These are phyloP conservation scores for Fusarium agapanthi DNA, from an alignment of 2,329 filamentous ascomycete genomes.

Conservation along the genomic window DNA sequence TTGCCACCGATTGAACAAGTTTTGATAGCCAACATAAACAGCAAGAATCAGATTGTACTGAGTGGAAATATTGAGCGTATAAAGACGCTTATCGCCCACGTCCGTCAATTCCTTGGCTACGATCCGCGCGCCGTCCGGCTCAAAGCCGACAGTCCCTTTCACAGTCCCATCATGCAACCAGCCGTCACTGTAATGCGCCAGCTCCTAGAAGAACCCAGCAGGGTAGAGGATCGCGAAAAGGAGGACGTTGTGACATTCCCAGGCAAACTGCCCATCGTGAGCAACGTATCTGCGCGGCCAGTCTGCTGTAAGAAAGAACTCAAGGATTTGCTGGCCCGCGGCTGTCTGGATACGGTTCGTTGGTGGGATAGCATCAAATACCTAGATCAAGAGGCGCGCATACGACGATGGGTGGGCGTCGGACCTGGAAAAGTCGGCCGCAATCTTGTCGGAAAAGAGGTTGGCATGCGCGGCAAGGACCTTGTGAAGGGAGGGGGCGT, in stretches of 20 bases:
- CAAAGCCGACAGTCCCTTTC: constrained; percentile 89
- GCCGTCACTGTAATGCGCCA: constrained; percentile 78
- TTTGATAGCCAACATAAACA: constrained; percentile 92
- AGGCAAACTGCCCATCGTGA: constrained; percentile 78
- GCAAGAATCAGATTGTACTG: constrained; percentile 94
- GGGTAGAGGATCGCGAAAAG: constrained; percentile 60
- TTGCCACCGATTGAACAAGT: constrained; percentile 85
- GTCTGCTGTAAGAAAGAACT: constrained; percentile 78
- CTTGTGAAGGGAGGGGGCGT: constrained; percentile 88
- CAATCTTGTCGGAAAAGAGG: constrained; percentile 94
- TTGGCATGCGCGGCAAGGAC: constrained; percentile 83
- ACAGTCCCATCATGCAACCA: constrained; percentile 90
- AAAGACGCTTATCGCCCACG: constrained; percentile 80
- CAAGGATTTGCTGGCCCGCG: constrained; percentile 79
- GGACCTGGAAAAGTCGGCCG: constrained; percentile 93
- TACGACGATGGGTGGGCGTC: constrained; percentile 88
- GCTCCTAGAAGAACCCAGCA: constrained; percentile 69
- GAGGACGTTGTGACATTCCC: constrained; percentile 79
- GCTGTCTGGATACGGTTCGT: constrained; percentile 88
- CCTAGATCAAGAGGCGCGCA: constrained; percentile 82
- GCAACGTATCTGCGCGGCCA: constrained; percentile 84
- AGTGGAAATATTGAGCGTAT: constrained; percentile 88
- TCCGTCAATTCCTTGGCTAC: constrained; percentile 89
- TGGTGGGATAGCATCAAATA: constrained; percentile 97
- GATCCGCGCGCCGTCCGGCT: constrained; percentile 88